Percentiles rank a stretch among this genome's conserved stretches.
Conservation (phyloP, 2,329 filamentous ascomycete species). For the Gyromitra esculenta region DNA sequence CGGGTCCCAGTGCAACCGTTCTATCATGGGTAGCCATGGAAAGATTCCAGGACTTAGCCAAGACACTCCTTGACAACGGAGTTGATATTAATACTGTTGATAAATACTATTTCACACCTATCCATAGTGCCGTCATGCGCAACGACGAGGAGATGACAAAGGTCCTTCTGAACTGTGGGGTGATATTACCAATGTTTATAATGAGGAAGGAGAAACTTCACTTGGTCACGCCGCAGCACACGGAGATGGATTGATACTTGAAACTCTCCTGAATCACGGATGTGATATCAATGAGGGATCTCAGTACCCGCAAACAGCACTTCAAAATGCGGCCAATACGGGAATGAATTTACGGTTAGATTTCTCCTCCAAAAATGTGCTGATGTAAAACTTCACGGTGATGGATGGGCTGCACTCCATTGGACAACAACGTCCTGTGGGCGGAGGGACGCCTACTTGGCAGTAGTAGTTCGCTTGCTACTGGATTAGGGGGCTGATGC, state of each 20-base stretch:
- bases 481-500: neutral
- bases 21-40: neutral
- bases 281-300: neutral
- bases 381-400: neutral
- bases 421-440: neutral
- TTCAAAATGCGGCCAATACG: neutral
- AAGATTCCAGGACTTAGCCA: neutral
- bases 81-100: neutral
- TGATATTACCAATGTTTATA: neutral
- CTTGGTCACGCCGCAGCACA: neutral
- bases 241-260: neutral
- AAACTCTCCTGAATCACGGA: neutral
- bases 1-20: neutral
- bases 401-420: neutral
- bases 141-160: neutral
- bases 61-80: neutral
- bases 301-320: neutral
- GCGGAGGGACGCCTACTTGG: neutral
- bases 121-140: neutral
- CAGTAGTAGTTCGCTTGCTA: neutral
- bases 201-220: neutral
- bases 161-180: neutral
- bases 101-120: neutral
- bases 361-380: neutral
- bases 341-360: neutral